Evolutionary conservation across 345 rosid species (phyloP), one percentile per base, ranked within the genome.

Genomic region (Triadica sebifera): DNA sequence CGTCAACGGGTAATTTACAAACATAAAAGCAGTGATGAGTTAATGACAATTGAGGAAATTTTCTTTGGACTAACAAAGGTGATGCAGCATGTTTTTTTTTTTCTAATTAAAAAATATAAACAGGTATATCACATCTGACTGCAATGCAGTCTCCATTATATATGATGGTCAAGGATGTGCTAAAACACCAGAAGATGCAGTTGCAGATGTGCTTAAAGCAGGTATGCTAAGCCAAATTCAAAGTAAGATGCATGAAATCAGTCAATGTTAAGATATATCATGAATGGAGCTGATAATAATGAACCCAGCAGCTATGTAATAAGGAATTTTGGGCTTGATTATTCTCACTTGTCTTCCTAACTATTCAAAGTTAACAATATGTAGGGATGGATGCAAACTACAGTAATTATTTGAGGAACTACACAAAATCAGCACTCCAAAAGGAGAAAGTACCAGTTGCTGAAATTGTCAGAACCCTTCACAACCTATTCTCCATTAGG

Each of bases 371-470:
- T n/a, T n/a, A n/a, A n/a, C n/a, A n/a, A n/a, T n/a, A 29, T 83
- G 67, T 79, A 92, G 98, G 98, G 29, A 90, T 94, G 97, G 98
- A 94, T 80, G 85, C 92, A 68, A 80, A 94, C 80, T 92, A 97
- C 46, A 97, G 97, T 69, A 49, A 82, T 58, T 94, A 87, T 83
- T 75, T 92, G 83, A 86, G 47, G 75, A 80, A 86, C 15, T 86
- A 89, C 74, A 85, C 97, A 6, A 88, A 87, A 83, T 86, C 96
- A 45, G 97, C 99, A 46, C 77, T 95, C 1, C 52, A 77, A 55
- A 86, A 87, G 84, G 84, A 84, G 60, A 94, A 89, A 82, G 74
- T 95, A 4, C 72, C 86, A 1, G 91, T 79, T 71, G 70, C 81
- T 12, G 82, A 83, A 58, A 79, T 95, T n/a, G 85, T 89, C 79